A percentile compares a stretch with the other conserved stretches of the same genome.
These are phyloP conservation scores for Cymbidium sinense DNA, from an alignment of 106 monocot genomes.

Conservation along the genomic window DNA sequence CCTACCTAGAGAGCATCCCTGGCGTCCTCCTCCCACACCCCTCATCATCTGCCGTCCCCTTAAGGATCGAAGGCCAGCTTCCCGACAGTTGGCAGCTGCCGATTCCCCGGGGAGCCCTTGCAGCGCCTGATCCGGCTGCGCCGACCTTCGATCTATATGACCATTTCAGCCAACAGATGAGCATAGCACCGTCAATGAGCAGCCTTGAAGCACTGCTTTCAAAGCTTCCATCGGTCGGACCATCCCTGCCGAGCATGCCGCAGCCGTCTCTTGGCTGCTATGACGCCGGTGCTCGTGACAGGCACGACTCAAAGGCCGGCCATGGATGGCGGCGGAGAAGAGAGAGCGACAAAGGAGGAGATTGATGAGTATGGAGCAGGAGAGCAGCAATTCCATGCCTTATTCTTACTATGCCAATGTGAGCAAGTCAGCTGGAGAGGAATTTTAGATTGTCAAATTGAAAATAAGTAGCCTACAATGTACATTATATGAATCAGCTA, in stretches of 20 bases:
- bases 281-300: slow-evolving; percentile 13
- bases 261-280: slow-evolving; percentile 20
- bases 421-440: background rate
- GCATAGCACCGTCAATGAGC: slow-evolving; percentile 85
- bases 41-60: slow-evolving; percentile 49
- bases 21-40: slow-evolving; percentile 95
- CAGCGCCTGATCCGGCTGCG: background rate
- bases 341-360: slow-evolving; percentile 29
- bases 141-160: slow-evolving; percentile 36
- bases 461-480: background rate
- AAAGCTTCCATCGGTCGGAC: slow-evolving; percentile 76
- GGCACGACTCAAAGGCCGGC: background rate
- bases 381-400: background rate
- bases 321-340: slow-evolving; percentile 1
- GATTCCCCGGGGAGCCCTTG: background rate
- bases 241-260: background rate
- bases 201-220: slow-evolving; percentile 93
- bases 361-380: slow-evolving; percentile 19
- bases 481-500: background rate
- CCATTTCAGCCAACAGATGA: slow-evolving; percentile 27
- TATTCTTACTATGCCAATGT: background rate
- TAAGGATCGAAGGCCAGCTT: slow-evolving; percentile 11
- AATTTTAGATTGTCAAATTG: too few species aligned
- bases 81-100: slow-evolving; percentile 14
- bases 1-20: slow-evolving; percentile 93